Base-by-base conservation (phyloP, 1,284 basidiomycete species). In the Sutorius eximius region DNA sequence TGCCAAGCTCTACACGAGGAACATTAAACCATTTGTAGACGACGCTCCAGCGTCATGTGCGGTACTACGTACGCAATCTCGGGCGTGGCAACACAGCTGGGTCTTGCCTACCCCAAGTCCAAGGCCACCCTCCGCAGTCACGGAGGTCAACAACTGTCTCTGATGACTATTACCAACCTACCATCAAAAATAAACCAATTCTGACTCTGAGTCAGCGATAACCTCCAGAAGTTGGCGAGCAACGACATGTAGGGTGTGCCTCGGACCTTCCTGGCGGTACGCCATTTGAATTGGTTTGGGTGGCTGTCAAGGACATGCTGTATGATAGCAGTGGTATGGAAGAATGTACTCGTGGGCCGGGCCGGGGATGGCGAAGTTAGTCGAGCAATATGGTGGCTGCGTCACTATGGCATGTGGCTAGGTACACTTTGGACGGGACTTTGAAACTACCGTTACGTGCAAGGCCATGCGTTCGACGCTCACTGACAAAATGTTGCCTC, bases 261-360 rank as follows among this genome's bases (percentile, higher is more conserved):
- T n/a, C 44, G 43, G 43, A 30, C 16, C 42, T 41, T 56, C 33
- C 15, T 44, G 13, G 20, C 22, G 15, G 16, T 20, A 22, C 49
- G 37, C 15, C 45, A 57, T 52, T 62, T 51, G 43, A 66, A 62
- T 60, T 51, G 56, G 51, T 38, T 61, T 45, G 47, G 11, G 27
- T 22, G 44, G 32, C 12, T 49, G 47, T 53, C 49, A 33, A 41
- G n/a, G 37, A 22, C 46, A 45, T 37, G 58, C 49, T 52, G 47
- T 52, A 12, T 18, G 18, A 42, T 5, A 29, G n/a, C 9, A 37
- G 29, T 6, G 8, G 42, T 18, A 40, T 42, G 48, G 38, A 36
- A 8, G 22, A 30, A 27, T 18, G 16, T 45, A 12, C 10, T 20
- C 16, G 42, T 46, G 18, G 27, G 24, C 13, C 45, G n/a, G 36